phyloP scores from a whole-genome alignment of 768 basidiomycete genomes.

The Trametes punicea region DNA sequence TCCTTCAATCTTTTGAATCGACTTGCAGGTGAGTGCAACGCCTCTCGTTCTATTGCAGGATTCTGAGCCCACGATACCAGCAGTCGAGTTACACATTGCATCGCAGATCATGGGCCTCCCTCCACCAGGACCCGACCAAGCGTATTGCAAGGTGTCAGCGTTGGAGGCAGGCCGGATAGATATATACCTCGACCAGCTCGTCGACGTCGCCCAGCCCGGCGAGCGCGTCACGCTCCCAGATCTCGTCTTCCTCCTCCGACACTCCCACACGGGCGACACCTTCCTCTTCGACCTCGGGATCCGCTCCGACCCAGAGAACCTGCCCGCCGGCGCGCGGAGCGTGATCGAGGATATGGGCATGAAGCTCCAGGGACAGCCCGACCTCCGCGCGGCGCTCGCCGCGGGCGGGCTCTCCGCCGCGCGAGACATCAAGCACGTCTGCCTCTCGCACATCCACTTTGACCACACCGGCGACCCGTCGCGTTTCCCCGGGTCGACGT shows the following conservation, averaged over 20 bases:
- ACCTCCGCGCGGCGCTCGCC: conserved; percentile 44
- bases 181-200: conserved; percentile 36
- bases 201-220: conserved; percentile 31
- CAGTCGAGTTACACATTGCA: no score
- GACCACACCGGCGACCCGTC: conserved; percentile 48
- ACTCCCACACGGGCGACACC: conserved; percentile 34
- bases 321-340: conserved; percentile 39
- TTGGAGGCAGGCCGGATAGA: conserved; percentile 48
- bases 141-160: conserved; percentile 53
- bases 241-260: conserved; percentile 50
- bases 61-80: no score
- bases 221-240: conserved; percentile 38
- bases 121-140: conserved; percentile 39
- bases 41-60: no score
- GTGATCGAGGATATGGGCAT: conserved; percentile 22
- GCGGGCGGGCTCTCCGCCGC: conserved; percentile 46
- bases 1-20: no score
- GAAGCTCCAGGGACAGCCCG: conserved; percentile 14
- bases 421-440: conserved; percentile 41
- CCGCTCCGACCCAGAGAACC: conserved; percentile 36
- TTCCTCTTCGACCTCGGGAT: conserved; percentile 55
- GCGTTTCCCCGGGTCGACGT: conserved; percentile 45
- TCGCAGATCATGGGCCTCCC: conserved; percentile 35
- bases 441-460: conserved; percentile 53
- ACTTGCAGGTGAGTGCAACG: no score